These are phyloP conservation scores for Lenzites betulinus DNA, from an alignment of 768 basidiomycete species.

Conservation along the genomic window DNA sequence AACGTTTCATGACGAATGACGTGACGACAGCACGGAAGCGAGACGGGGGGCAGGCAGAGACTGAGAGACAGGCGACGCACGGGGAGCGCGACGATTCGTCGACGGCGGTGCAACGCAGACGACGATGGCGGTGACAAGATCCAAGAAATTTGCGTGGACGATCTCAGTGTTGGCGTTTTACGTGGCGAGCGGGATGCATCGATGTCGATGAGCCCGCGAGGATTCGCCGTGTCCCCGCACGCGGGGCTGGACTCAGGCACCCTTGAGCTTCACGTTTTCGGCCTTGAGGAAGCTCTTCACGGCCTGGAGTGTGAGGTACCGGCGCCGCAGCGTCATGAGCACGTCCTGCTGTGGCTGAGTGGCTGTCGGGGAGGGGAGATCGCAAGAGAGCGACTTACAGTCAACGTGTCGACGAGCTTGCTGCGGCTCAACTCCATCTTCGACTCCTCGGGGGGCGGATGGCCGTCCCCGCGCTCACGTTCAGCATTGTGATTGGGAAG, in stretches of 20 bases:
- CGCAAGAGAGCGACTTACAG: background rate
- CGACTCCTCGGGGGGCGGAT: background rate
- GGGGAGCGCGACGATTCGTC: no score
- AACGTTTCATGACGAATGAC: no score
- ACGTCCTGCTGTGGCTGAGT: background rate
- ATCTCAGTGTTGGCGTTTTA: no score
- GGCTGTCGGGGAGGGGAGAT: background rate
- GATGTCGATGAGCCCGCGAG: background rate
- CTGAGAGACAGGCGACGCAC: no score
- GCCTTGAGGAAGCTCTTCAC: slow-evolving; percentile 3
- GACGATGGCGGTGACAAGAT: no score
- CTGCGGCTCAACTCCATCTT: background rate
- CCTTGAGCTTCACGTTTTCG: background rate
- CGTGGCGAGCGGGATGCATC: no score
- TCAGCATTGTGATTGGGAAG: background rate
- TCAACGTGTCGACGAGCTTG: slow-evolving; percentile 1
- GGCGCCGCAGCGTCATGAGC: background rate
- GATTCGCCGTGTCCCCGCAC: background rate
- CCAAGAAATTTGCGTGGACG: no score
- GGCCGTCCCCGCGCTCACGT: background rate
- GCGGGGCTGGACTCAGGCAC: background rate
- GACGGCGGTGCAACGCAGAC: no score
- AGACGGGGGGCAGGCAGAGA: no score
- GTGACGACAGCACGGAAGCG: no score
- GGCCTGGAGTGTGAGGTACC: slow-evolving; percentile 2